phyloP scores from a whole-genome alignment of 73 alveolate species.

The Tetrahymena malaccensis region DNA sequence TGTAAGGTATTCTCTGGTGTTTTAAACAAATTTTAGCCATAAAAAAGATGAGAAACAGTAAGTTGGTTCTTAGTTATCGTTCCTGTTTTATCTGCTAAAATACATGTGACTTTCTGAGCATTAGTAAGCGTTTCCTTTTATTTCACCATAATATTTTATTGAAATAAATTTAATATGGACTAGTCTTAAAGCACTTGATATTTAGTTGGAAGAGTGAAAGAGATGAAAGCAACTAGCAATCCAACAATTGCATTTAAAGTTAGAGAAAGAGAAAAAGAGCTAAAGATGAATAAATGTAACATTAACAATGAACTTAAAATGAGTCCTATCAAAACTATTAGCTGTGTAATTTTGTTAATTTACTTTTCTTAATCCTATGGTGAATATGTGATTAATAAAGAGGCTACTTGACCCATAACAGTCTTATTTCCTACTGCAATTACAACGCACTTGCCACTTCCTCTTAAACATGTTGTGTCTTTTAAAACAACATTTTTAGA shows the following conservation, averaged over 20 bases:
- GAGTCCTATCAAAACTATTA: not conserved
- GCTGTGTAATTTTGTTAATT: not conserved
- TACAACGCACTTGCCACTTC: not conserved
- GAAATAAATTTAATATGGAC: not conserved
- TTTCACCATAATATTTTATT: not conserved
- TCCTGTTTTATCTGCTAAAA: conserved; percentile 63
- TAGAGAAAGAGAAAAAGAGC: not conserved
- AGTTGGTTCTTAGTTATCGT: conserved; percentile 52
- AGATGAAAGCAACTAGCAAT: not conserved
- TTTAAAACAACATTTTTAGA: not conserved
- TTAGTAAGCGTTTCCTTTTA: not conserved
- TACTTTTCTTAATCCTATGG: not conserved
- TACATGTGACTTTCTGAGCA: not conserved
- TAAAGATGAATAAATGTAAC: not conserved
- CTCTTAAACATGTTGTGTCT: not conserved
- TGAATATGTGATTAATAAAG: not conserved
- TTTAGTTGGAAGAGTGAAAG: not conserved
- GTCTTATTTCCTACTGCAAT: not conserved
- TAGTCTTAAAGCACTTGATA: not conserved
- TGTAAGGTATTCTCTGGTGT: not conserved
- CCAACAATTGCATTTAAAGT: not conserved
- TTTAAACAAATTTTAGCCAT: conserved; percentile 12
- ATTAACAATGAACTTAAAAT: not conserved
- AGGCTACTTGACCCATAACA: not conserved
- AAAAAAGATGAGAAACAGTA: conserved; percentile 54